Percentiles rank a stretch among this genome's conserved stretches.
phyloP scores from a whole-genome alignment of 1,284 basidiomycete species.

The Marasmius tenuissimus region DNA sequence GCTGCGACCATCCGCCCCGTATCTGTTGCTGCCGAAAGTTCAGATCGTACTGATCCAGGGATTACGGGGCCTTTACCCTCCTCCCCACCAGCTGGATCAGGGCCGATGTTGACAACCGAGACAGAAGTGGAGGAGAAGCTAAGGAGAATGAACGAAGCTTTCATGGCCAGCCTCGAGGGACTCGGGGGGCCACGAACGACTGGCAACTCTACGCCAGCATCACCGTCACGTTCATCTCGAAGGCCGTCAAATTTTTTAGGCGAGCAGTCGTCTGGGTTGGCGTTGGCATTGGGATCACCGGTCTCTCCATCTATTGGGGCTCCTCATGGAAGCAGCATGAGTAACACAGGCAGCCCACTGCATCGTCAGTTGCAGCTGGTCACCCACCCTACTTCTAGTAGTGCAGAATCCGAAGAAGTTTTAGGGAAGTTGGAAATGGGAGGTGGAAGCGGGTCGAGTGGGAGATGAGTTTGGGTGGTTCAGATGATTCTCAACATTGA shows the following conservation, averaged over 20 bases:
- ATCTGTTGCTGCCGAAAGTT: neutral
- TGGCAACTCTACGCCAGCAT: neutral
- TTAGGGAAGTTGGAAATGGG: neutral
- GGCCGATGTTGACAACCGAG: slow-evolving; percentile 58
- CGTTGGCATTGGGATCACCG: neutral
- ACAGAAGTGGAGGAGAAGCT: slow-evolving; percentile 64
- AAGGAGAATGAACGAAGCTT: slow-evolving; percentile 62
- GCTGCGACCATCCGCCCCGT: neutral
- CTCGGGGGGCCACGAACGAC: slow-evolving; percentile 24
- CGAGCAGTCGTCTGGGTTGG: neutral
- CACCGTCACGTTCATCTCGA: neutral
- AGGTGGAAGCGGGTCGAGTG: neutral
- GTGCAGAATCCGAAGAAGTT: neutral
- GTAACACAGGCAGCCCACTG: neutral
- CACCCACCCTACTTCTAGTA: neutral
- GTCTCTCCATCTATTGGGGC: neutral
- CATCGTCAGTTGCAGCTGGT: neutral
- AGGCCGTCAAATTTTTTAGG: neutral
- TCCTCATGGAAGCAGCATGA: neutral
- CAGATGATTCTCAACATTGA: neutral
- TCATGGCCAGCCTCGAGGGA: slow-evolving; percentile 59
- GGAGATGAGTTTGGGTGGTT: neutral
- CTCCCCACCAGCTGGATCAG: slow-evolving; percentile 28
- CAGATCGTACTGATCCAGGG: neutral
- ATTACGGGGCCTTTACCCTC: slow-evolving; percentile 6